These are phyloP conservation scores for Aschersonia sp. DNA, from an alignment of 2,329 filamentous ascomycete species.

Conservation along the genomic window DNA sequence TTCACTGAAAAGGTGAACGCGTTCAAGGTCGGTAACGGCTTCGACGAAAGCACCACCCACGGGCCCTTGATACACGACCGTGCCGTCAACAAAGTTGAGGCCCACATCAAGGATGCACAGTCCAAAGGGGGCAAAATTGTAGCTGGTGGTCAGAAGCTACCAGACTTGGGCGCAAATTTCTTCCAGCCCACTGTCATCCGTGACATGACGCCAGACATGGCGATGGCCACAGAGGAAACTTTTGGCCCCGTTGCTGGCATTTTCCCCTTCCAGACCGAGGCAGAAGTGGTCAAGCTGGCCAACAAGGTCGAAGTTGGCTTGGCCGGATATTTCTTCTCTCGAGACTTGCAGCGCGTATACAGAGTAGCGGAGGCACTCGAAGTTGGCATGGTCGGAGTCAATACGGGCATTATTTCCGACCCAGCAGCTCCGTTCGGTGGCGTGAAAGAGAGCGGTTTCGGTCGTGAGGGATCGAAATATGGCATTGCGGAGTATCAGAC, in stretches of 20 bases:
- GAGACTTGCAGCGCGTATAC: constrained; percentile 42
- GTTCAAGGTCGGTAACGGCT: constrained; percentile 67
- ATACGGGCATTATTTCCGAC: constrained; percentile 55
- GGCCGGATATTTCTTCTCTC: constrained; percentile 85
- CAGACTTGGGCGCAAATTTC: constrained; percentile 71
- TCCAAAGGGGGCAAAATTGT: constrained; percentile 64
- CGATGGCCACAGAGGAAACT: constrained; percentile 75
- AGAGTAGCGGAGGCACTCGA: constrained; percentile 58
- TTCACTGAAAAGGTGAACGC: constrained; percentile 58
- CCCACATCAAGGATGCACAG: constrained; percentile 67
- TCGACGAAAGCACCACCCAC: constrained; percentile 56
- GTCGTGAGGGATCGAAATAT: constrained; percentile 63
- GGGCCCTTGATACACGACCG: constrained; percentile 77
- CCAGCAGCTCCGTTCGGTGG: constrained; percentile 56
- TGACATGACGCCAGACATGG: constrained; percentile 77
- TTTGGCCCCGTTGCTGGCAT: constrained; percentile 89
- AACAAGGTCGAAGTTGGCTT: constrained; percentile 77
- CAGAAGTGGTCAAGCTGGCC: constrained; percentile 72
- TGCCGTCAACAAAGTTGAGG: constrained; percentile 64
- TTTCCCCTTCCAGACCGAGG: constrained; percentile 79
- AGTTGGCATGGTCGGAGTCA: constrained; percentile 79
- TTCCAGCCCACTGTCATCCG: constrained; percentile 82
- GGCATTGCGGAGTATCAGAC: constrained; percentile 64
- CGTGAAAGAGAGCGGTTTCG: constrained; percentile 72
- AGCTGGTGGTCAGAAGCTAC: constrained; percentile 58